Evolutionary conservation across 2,329 filamentous ascomycete genomes (phyloP), one percentile per base, ranked within the genome.

Genomic region (Alternaria arbusti): DNA sequence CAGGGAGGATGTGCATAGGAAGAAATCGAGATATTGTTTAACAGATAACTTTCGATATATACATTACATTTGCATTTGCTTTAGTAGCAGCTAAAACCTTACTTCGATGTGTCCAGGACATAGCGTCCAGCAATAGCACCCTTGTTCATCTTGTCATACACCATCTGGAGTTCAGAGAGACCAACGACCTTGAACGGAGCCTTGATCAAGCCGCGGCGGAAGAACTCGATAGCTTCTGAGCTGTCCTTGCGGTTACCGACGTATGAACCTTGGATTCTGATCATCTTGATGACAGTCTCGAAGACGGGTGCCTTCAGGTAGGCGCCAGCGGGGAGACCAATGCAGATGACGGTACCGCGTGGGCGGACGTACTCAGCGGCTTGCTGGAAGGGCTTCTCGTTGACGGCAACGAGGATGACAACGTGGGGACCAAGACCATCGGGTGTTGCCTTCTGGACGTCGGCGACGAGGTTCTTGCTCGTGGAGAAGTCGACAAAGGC

Each of bases 321-420:
- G 3, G 94, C 77, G 68, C 90, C 86, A 40, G 92, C 90, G 6
- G 95, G 95, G 25, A 97, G 85, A 76, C 94, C 95, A 75, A 98
- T 96, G 82, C 92, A 95, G 67, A 97, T 88, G 76, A 97, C 91
- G 43, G 88, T 87, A 63, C 95, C 95, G 64, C 89, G 89, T 59
- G 93, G 87, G 64, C 95, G 91, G 66, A 97, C 90, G 82, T 97
- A 97, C 81, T 86, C 90, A 51, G 92, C 89, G 45, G 95, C 95
- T 84, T 97, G 94, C 84, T 97, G 93, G 89, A 97, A 97, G 57
- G 95, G 95, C 85, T 91, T 93, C 87, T 97, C 94, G 73, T 86
- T 88, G 56, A 93, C 94, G 65, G 95, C 94, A 64, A 97, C 88
- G 47, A 97, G 86, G 70, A 97, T 85, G 65, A 95, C 94, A 43